These are phyloP conservation scores for Lepidium sativum DNA, from an alignment of 345 rosid genomes.

Conservation along the genomic window DNA sequence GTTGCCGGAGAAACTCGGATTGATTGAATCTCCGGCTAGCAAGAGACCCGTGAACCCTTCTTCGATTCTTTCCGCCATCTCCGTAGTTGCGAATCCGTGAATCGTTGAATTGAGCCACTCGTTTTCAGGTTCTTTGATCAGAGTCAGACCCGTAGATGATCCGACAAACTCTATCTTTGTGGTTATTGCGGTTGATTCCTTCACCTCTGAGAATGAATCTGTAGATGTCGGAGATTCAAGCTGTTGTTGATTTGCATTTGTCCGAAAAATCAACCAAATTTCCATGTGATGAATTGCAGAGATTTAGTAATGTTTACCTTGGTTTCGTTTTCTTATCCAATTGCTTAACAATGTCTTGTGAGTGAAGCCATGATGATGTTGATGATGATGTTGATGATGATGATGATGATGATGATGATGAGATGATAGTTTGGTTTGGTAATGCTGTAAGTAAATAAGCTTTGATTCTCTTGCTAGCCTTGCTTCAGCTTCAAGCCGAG, in stretches of 20 bases:
- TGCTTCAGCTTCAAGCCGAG: conserved; percentile 87
- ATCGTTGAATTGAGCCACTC: conserved; percentile 45
- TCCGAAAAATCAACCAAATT: background rate
- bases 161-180: conserved; percentile 49
- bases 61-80: conserved; percentile 29
- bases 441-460: conserved; percentile 41
- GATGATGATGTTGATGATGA: too few species aligned
- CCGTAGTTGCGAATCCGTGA: conserved; percentile 16
- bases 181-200: conserved; percentile 4
- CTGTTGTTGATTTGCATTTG: conserved; percentile 26
- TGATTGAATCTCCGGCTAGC: conserved; percentile 42
- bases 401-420: too few species aligned
- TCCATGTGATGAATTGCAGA: background rate
- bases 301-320: conserved; percentile 9
- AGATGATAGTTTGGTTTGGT: conserved; percentile 10
- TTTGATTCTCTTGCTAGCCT: conserved; percentile 75
- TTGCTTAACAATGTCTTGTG: conserved; percentile 5
- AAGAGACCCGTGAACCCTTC: conserved; percentile 80
- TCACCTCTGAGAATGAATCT: conserved; percentile 60
- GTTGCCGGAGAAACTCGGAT: conserved; percentile 11
- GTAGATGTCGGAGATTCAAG: conserved; percentile 84
- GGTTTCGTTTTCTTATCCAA: conserved; percentile 20
- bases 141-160: conserved; percentile 34
- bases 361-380: conserved; percentile 7
- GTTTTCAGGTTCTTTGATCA: conserved; percentile 54